phyloP scores from a whole-genome alignment of 306 rosid species.

The Mimosa bimucronata region DNA sequence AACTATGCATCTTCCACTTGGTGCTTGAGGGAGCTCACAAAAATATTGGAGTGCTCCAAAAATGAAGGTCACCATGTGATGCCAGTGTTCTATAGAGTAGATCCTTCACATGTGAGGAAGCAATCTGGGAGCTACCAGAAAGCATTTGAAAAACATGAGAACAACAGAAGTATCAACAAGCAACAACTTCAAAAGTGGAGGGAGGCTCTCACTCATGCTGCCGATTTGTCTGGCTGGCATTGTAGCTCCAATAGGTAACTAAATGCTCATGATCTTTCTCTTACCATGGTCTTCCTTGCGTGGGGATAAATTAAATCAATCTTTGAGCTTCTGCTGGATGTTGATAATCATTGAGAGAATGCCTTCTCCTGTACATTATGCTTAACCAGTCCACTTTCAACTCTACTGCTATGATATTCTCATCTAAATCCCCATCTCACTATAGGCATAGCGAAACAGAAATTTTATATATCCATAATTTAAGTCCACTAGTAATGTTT shows the following conservation, averaged over 20 bases:
- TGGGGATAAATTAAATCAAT: background rate
- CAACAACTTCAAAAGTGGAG: background rate
- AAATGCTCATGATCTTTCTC: background rate
- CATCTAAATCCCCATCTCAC: background rate
- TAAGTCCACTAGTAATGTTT: too few relatives aligned
- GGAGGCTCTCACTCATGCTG: background rate
- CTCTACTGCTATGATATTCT: background rate
- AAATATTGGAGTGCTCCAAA: background rate
- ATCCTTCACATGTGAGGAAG: background rate
- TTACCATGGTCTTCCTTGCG: background rate
- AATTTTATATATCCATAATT: background rate
- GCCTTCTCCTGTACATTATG: too few relatives aligned
- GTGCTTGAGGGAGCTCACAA: background rate
- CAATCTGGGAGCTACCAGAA: background rate
- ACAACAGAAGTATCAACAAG: background rate
- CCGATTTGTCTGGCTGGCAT: background rate
- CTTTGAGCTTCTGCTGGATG: background rate
- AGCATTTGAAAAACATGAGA: background rate
- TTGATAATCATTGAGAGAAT: too few relatives aligned
- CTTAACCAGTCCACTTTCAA: background rate
- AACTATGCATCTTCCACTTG: background rate
- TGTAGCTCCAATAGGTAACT: background rate
- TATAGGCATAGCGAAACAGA: background rate
- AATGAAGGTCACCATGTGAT: background rate
- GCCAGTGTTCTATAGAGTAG: background rate